Conservation (phyloP, 305 asterid genomes). For the Ajuga reptans region DNA sequence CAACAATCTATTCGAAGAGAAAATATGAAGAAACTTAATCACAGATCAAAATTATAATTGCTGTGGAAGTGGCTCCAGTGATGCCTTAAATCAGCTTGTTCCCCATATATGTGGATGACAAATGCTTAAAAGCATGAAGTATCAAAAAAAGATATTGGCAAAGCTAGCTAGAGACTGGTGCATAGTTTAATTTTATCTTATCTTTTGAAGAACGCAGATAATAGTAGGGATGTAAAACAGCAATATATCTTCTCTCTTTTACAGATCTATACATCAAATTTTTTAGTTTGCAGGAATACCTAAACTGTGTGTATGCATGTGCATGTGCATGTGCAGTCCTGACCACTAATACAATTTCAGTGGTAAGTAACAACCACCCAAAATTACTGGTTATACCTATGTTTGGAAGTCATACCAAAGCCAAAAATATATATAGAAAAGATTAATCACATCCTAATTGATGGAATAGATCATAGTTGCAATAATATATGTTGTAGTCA, state of each 20-base stretch:
- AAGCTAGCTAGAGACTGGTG: background rate
- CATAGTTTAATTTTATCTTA: background rate
- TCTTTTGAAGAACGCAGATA: background rate
- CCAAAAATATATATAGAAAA: background rate
- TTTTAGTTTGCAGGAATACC: slow-evolving; percentile 6
- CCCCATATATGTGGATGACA: background rate
- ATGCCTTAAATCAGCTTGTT: background rate
- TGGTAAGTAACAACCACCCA: background rate
- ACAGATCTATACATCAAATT: background rate
- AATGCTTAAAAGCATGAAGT: background rate
- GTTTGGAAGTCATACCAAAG: background rate
- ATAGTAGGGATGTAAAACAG: background rate
- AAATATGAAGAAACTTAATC: background rate
- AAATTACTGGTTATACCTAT: background rate
- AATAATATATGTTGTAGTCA: background rate
- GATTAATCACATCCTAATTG: background rate
- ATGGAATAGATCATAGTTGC: background rate
- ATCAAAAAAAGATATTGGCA: background rate
- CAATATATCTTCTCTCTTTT: background rate
- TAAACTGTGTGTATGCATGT: background rate
- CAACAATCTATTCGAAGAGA: slow-evolving; percentile 52
- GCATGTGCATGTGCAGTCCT: background rate
- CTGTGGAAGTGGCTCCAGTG: background rate
- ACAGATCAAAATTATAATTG: background rate
- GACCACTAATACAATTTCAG: background rate